Percentiles rank a stretch among this genome's conserved stretches.
These are phyloP conservation scores for Sporormia fimetaria DNA, from an alignment of 495 filamentous ascomycete species.

Conservation along the genomic window DNA sequence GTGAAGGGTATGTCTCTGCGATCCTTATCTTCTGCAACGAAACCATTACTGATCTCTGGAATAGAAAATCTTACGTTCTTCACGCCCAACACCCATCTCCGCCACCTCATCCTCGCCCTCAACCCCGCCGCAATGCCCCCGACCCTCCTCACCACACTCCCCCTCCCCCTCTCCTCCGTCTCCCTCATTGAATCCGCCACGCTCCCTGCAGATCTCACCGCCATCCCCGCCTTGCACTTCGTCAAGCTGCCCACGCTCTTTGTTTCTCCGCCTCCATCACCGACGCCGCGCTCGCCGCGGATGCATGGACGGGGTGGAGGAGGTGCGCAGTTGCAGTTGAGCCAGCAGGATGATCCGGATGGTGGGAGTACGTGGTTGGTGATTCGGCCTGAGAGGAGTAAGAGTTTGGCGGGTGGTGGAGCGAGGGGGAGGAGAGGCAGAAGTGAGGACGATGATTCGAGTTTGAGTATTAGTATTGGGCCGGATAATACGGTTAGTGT, in stretches of 20 bases:
- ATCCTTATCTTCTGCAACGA: background rate
- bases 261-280: slow-evolving; percentile 13
- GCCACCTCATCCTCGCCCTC: slow-evolving; percentile 20
- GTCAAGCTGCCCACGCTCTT: slow-evolving; percentile 14
- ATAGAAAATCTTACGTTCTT: slow-evolving; percentile 22
- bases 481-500: slow-evolving; percentile 26
- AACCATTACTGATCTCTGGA: too few relatives aligned
- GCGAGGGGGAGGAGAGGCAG: slow-evolving; percentile 6
- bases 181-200: slow-evolving; percentile 18
- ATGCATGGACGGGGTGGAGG: slow-evolving; percentile 3
- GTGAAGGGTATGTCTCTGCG: slow-evolving; percentile 13
- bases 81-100: slow-evolving; percentile 15
- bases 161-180: slow-evolving; percentile 3
- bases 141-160: slow-evolving; percentile 15
- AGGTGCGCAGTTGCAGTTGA: slow-evolving; percentile 13
- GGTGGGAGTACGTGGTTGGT: slow-evolving; percentile 22
- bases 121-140: slow-evolving; percentile 14
- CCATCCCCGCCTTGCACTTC: slow-evolving; percentile 8
- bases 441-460: slow-evolving; percentile 8
- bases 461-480: slow-evolving; percentile 22
- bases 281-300: slow-evolving; percentile 12
- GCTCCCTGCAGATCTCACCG: slow-evolving; percentile 6
- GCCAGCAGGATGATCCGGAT: slow-evolving; percentile 14
- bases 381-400: slow-evolving; percentile 23
- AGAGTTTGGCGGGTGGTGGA: slow-evolving; percentile 10